Evolutionary conservation across 164 flowering plant species (phyloP).

Genomic region (Aristolochia californica): DNA sequence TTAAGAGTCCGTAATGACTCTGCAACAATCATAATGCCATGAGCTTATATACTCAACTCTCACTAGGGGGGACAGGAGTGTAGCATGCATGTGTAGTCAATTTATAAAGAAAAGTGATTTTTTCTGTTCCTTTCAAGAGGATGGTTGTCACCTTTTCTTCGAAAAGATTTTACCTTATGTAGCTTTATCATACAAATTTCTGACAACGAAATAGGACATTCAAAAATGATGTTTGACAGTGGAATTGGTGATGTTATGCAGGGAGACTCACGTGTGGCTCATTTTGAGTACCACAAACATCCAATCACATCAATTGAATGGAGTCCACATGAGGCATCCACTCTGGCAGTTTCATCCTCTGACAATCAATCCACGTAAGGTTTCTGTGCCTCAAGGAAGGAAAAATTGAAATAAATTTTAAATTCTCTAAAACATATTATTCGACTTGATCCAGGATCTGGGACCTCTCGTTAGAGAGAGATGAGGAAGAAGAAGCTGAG

Average conservation of each 20-base stretch:
- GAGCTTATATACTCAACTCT: no score
- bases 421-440: not conserved
- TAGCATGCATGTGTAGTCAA: no score
- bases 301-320: constrained; percentile 91
- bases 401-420: not conserved
- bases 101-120: no score
- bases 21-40: no score
- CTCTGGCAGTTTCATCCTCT: constrained; percentile 74
- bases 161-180: no score
- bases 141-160: no score
- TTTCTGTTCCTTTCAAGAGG: no score
- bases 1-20: no score
- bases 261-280: constrained; percentile 76
- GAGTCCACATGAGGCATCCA: constrained; percentile 88
- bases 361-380: constrained; percentile 90
- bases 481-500: constrained; percentile 95
- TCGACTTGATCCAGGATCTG: constrained; percentile 46
- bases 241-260: constrained; percentile 12
- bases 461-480: constrained; percentile 90
- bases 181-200: no score
- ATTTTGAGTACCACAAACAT: constrained; percentile 82
- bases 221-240: no score
- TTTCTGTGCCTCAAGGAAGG: not conserved
- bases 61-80: no score
- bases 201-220: no score